Conservation (phyloP, 345 rosid genomes). For the Mallotus nudiflorus region DNA sequence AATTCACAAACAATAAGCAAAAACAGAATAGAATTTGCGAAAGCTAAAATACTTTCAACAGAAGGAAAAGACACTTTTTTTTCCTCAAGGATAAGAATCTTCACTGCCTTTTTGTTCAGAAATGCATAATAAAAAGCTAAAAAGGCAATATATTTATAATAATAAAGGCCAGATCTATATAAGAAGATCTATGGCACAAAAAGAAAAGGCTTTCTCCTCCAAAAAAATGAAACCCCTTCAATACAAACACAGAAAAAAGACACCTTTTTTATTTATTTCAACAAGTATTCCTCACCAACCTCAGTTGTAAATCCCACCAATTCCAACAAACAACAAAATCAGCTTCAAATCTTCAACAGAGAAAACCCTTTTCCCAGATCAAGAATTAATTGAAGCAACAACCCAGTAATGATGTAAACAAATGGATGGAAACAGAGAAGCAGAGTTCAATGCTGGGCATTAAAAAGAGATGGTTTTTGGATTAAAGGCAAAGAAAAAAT, state of each 20-base stretch:
- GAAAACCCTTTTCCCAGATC: conserved; percentile 21
- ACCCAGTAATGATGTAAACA: neutral
- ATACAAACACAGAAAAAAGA: neutral
- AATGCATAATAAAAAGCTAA: conserved; percentile 11
- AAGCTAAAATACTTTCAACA: neutral
- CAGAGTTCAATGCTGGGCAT: neutral
- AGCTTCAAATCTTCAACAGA: neutral
- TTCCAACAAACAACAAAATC: neutral
- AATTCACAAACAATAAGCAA: conserved; percentile 14
- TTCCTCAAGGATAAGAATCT: conserved; percentile 10
- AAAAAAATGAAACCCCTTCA: neutral
- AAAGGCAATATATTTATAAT: conserved; percentile 1
- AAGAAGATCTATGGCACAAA: conserved; percentile 3
- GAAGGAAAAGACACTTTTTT: neutral
- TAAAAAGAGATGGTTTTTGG: neutral
- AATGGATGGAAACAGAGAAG: neutral
- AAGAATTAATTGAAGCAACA: neutral
- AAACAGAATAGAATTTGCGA: neutral
- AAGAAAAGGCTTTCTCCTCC: neutral
- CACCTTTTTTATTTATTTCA: neutral
- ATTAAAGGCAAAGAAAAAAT: neutral
- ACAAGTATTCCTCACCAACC: conserved; percentile 12
- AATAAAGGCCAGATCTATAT: conserved; percentile 18
- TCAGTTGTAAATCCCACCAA: neutral
- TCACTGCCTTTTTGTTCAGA: neutral